A percentile compares a stretch with the other conserved stretches of the same genome.
These are phyloP conservation scores for Hanseniaspora mollemarum DNA, from an alignment of 805 yeast genomes.

Conservation along the genomic window DNA sequence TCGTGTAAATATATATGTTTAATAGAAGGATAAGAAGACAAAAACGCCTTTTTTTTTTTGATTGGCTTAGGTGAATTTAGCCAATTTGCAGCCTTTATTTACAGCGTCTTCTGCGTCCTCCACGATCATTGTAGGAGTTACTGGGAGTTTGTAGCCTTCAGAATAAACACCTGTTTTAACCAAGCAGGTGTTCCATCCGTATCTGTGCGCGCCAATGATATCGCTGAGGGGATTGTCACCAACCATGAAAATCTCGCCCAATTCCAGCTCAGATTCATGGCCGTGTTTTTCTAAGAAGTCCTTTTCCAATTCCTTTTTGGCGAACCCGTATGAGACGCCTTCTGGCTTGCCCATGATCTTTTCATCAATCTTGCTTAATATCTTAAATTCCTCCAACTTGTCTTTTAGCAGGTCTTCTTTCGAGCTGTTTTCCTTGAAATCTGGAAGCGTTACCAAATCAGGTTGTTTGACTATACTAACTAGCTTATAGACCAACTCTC, in stretches of 20 bases:
- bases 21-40: neutral
- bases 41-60: too few species aligned
- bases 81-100: neutral
- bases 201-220: slow-evolving; percentile 73
- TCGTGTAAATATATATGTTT: slow-evolving; percentile 18
- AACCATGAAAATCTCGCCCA: slow-evolving; percentile 67
- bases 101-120: slow-evolving; percentile 47
- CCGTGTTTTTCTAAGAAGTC: neutral
- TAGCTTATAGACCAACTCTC: slow-evolving; percentile 49
- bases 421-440: neutral
- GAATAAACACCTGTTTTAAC: slow-evolving; percentile 81
- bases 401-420: neutral
- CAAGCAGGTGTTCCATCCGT: slow-evolving; percentile 81
- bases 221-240: slow-evolving; percentile 96
- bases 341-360: slow-evolving; percentile 74
- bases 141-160: slow-evolving; percentile 38
- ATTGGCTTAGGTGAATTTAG: slow-evolving; percentile 17
- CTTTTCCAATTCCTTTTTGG: slow-evolving; percentile 47
- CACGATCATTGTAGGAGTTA: slow-evolving; percentile 40
- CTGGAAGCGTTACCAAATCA: slow-evolving; percentile 5
- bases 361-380: slow-evolving; percentile 40
- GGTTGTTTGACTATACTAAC: slow-evolving; percentile 30
- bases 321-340: slow-evolving; percentile 67
- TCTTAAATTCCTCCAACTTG: slow-evolving; percentile 1
- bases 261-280: slow-evolving; percentile 24